phyloP scores from a whole-genome alignment of 176 grass and related monocot genomes.

The Carex pumila region DNA sequence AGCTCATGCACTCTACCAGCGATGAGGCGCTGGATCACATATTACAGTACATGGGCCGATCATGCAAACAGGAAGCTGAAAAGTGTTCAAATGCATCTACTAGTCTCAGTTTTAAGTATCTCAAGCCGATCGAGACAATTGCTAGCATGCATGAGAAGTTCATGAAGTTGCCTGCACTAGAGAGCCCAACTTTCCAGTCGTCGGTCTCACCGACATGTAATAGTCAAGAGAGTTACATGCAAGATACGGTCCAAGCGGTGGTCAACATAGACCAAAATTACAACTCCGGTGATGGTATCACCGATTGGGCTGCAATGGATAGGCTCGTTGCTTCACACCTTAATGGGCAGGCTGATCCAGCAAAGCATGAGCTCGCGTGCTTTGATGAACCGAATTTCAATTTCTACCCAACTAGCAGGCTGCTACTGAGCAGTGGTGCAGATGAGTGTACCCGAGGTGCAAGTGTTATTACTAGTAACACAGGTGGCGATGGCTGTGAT shows the following conservation, averaged over 20 bases:
- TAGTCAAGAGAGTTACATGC: slow-evolving; percentile 19
- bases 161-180: slow-evolving; percentile 85
- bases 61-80: slow-evolving; percentile 81
- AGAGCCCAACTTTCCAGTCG: slow-evolving; percentile 43
- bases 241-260: neutral
- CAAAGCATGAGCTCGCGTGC: slow-evolving; percentile 37
- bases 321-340: slow-evolving; percentile 88
- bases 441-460: neutral
- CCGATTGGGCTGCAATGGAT: slow-evolving; percentile 86
- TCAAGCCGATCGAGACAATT: slow-evolving; percentile 57
- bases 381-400: slow-evolving; percentile 42
- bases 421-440: slow-evolving; percentile 24
- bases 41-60: slow-evolving; percentile 79
- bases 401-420: slow-evolving; percentile 37
- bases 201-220: neutral
- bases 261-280: neutral
- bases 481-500: slow-evolving; percentile 15
- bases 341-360: slow-evolving; percentile 64
- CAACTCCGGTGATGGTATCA: slow-evolving; percentile 20
- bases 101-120: slow-evolving; percentile 25
- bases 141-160: slow-evolving; percentile 39
- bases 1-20: slow-evolving; percentile 38
- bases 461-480: neutral
- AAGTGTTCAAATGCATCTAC: neutral
- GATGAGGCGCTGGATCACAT: slow-evolving; percentile 83